Conservation (phyloP, 352 stramenopile species). For the Pythium brassicae region DNA sequence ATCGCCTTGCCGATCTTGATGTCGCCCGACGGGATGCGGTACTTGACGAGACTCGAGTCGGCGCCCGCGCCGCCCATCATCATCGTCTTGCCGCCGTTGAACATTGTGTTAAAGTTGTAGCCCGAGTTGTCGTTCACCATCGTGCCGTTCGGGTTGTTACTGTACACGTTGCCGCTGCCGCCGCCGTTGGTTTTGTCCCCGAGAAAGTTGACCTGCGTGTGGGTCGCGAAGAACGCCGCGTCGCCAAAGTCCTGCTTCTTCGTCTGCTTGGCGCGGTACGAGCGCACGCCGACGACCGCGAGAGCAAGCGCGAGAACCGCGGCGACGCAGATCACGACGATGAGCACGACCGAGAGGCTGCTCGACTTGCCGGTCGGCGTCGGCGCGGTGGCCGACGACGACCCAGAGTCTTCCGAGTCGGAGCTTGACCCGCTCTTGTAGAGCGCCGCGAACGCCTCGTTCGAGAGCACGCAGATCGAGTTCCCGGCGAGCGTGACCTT, state of each 20-base stretch:
- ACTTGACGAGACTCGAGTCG: constrained; percentile 67
- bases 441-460: constrained; percentile 46
- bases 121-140: constrained; percentile 9
- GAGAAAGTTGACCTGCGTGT: constrained; percentile 25
- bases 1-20: constrained; percentile 58
- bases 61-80: constrained; percentile 48
- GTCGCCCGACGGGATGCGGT: constrained; percentile 64
- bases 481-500: constrained; percentile 26
- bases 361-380: constrained; percentile 17
- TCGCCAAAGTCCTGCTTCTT: constrained; percentile 22
- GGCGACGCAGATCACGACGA: constrained; percentile 53
- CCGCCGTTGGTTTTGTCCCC: constrained; percentile 4
- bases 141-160: constrained; percentile 4
- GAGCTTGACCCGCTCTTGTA: constrained; percentile 20
- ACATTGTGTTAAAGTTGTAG: constrained; percentile 52
- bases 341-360: constrained; percentile 40
- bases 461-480: constrained; percentile 58
- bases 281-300: constrained; percentile 45
- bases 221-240: constrained; percentile 50
- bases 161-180: constrained; percentile 17
- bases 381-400: constrained; percentile 19
- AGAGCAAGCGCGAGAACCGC: constrained; percentile 44
- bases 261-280: constrained; percentile 30
- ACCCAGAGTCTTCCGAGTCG: constrained; percentile 11
- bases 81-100: constrained; percentile 43